Evolutionary conservation across 2,329 filamentous ascomycete species (phyloP).

Genomic region (Thielaviopsis populi): DNA sequence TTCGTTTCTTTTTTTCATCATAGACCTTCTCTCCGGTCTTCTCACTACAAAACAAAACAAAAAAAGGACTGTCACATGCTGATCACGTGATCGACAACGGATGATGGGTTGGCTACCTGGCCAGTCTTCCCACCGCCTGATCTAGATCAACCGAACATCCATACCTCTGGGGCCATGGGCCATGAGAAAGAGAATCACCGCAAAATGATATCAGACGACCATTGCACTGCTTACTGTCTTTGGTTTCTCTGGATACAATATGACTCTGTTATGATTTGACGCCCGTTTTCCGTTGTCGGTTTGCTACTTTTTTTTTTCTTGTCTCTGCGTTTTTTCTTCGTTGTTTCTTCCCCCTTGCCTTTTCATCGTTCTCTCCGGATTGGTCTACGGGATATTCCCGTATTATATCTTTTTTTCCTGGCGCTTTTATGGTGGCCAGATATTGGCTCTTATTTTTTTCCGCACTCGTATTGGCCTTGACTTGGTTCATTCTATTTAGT

Average conservation of each 20-base stretch:
- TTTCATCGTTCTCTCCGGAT: background rate
- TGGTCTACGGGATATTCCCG: background rate
- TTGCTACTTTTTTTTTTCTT: background rate
- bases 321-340: constrained; percentile 6
- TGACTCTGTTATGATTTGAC: constrained; percentile 9
- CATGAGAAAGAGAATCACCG: background rate
- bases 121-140: no score
- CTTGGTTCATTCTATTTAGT: background rate
- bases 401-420: background rate
- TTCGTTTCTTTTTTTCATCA: background rate
- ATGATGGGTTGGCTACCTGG: no score
- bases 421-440: background rate
- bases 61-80: background rate
- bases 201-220: background rate
- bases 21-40: background rate
- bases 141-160: no score
- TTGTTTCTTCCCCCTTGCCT: constrained; percentile 9
- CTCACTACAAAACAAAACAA: background rate
- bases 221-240: background rate
- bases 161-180: background rate
- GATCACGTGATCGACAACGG: background rate
- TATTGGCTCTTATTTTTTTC: background rate
- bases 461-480: background rate
- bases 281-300: background rate
- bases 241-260: background rate